Conservation (phyloP, 2,329 filamentous ascomycete genomes). For the Monosporascus sp. region DNA sequence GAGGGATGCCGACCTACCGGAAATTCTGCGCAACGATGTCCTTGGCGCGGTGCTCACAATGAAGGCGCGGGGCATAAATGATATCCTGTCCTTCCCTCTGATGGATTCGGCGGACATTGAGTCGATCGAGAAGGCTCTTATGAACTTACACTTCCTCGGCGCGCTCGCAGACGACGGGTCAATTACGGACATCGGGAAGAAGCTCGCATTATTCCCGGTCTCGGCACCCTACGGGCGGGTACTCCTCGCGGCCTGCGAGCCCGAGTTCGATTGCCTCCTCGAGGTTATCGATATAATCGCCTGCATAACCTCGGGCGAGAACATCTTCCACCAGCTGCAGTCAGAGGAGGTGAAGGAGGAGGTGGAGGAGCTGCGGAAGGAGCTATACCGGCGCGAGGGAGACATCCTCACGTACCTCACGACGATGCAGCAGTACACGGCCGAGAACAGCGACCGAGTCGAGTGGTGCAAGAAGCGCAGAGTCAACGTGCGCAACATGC, state of each 20-base stretch:
- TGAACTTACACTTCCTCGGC: slow-evolving; percentile 74
- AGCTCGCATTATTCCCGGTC: slow-evolving; percentile 79
- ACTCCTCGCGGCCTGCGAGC: slow-evolving; percentile 70
- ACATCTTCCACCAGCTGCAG: slow-evolving; percentile 57
- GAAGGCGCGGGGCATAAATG: slow-evolving; percentile 83
- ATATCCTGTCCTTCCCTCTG: slow-evolving; percentile 78
- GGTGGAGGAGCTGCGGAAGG: slow-evolving; percentile 48
- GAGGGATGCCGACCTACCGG: slow-evolving; percentile 71
- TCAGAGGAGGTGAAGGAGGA: slow-evolving; percentile 53
- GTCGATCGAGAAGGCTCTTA: slow-evolving; percentile 73
- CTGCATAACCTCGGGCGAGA: slow-evolving; percentile 58
- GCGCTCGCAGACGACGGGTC: slow-evolving; percentile 67
- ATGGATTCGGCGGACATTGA: slow-evolving; percentile 76
- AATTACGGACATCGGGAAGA: slow-evolving; percentile 69
- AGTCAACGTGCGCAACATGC: slow-evolving; percentile 57
- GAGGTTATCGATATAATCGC: slow-evolving; percentile 83
- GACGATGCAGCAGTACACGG: slow-evolving; percentile 56
- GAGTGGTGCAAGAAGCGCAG: slow-evolving; percentile 55
- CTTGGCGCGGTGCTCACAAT: slow-evolving; percentile 83
- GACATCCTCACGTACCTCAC: slow-evolving; percentile 62
- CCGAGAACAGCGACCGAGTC: slow-evolving; percentile 49
- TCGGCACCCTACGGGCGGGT: slow-evolving; percentile 77
- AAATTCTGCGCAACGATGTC: slow-evolving; percentile 87
- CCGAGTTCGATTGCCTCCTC: slow-evolving; percentile 66
- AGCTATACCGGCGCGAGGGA: slow-evolving; percentile 57